Conservation (phyloP, 176 grass and related monocot species). For the Otatea glauca region DNA sequence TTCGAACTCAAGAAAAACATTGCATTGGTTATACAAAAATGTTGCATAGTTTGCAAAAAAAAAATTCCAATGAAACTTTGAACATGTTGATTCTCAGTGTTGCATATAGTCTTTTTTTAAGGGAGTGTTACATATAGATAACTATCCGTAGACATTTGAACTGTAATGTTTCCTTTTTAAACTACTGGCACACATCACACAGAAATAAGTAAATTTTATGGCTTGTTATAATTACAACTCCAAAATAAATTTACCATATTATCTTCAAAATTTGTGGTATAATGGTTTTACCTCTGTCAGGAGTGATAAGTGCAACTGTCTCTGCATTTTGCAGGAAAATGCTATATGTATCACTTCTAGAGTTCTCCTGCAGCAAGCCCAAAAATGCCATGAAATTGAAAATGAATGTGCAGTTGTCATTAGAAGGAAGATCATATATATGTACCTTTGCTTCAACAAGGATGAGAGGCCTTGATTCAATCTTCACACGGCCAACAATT, state of each 20-base stretch:
- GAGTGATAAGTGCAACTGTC: slow-evolving; percentile 80
- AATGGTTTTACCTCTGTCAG: slow-evolving; percentile 50
- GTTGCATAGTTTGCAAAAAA: not conserved
- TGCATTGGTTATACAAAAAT: not conserved
- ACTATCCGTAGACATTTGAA: not conserved
- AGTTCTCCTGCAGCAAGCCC: slow-evolving; percentile 52
- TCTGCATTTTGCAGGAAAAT: slow-evolving; percentile 98
- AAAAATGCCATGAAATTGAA: slow-evolving; percentile 30
- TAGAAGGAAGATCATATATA: not conserved
- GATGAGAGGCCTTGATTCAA: slow-evolving; percentile 92
- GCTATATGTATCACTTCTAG: slow-evolving; percentile 68
- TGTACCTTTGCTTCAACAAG: slow-evolving; percentile 87
- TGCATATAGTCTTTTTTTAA: not conserved
- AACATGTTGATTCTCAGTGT: not conserved
- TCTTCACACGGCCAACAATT: slow-evolving; percentile 89
- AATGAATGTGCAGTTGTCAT: not conserved
- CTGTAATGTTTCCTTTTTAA: not conserved
- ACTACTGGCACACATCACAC: not conserved
- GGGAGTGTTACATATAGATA: not conserved
- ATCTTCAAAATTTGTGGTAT: not conserved
- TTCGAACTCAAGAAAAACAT: not conserved
- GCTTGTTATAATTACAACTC: not conserved
- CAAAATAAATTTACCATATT: slow-evolving; percentile 2
- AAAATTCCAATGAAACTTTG: not conserved
- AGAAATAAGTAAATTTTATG: not conserved